phyloP scores from a whole-genome alignment of 495 filamentous ascomycete species.

The Jackrogersella multiformis region DNA sequence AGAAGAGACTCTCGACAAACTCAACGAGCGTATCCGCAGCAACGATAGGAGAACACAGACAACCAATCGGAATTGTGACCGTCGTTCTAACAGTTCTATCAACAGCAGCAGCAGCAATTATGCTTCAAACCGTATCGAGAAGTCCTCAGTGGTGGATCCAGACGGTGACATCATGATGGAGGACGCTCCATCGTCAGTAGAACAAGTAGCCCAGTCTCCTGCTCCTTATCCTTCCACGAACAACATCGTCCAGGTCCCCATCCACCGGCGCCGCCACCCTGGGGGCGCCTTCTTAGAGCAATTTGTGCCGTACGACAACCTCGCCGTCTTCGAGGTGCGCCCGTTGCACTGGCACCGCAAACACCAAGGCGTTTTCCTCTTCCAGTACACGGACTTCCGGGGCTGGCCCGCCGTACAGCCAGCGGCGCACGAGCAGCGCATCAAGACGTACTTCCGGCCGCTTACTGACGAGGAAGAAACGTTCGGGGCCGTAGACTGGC shows the following conservation, averaged over 20 bases:
- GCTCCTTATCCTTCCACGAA: neutral
- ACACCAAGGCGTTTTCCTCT: slow-evolving; percentile 24
- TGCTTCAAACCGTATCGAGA: neutral
- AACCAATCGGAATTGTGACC: neutral
- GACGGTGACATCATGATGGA: slow-evolving; percentile 34
- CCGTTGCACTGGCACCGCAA: slow-evolving; percentile 20
- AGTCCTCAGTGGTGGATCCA: slow-evolving; percentile 23
- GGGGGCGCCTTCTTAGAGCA: neutral
- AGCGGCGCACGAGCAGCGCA: slow-evolving; percentile 3
- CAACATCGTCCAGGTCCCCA: slow-evolving; percentile 20
- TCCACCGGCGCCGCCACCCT: slow-evolving; percentile 6
- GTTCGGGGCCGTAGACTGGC: neutral
- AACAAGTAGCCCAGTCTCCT: neutral
- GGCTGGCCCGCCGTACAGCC: slow-evolving; percentile 37
- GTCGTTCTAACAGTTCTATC: neutral
- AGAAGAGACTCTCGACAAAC: slow-evolving; percentile 13
- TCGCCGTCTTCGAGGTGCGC: slow-evolving; percentile 35
- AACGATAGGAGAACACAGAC: neutral
- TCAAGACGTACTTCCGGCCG: slow-evolving; percentile 23
- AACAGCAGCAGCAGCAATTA: neutral
- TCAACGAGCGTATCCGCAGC: neutral
- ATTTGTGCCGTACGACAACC: slow-evolving; percentile 39
- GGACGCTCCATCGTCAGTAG: slow-evolving; percentile 4
- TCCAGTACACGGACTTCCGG: slow-evolving; percentile 36
- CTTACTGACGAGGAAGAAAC: neutral